Percentiles rank a stretch among this genome's conserved stretches.
Evolutionary conservation across 2,329 filamentous ascomycete genomes (phyloP).

Genomic region (Cordyceps cateniannulata): DNA sequence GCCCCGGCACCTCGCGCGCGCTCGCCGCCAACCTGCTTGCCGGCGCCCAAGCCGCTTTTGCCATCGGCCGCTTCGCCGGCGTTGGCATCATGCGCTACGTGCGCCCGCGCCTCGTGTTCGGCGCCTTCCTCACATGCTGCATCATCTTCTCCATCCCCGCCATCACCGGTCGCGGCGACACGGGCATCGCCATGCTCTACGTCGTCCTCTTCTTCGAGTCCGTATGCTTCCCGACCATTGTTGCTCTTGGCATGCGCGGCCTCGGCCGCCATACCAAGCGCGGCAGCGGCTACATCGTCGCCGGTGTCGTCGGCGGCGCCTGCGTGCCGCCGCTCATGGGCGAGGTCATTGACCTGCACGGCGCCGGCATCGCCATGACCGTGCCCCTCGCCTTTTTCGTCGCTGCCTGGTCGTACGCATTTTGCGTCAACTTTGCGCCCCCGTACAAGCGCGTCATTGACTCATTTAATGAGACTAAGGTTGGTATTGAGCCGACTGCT

Average conservation of each 20-base stretch:
- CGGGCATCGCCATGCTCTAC: conserved; percentile 56
- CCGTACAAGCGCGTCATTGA: conserved; percentile 59
- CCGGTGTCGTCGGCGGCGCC: conserved; percentile 66
- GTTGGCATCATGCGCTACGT: conserved; percentile 60
- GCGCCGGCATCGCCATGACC: conserved; percentile 57
- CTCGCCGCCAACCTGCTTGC: conserved; percentile 62
- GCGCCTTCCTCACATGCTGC: conserved; percentile 56
- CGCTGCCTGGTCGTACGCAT: conserved; percentile 47
- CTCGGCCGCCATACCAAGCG: conserved; percentile 72
- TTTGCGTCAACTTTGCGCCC: conserved; percentile 61
- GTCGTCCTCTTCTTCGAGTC: conserved; percentile 72
- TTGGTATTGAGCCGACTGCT: conserved; percentile 29
- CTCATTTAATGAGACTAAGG: conserved; percentile 39
- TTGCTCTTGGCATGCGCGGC: conserved; percentile 69
- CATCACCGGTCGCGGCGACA: conserved; percentile 39
- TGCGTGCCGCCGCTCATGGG: conserved; percentile 67
- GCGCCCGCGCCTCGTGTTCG: conserved; percentile 61
- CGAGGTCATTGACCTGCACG: conserved; percentile 55
- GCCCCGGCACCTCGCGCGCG: conserved; percentile 41
- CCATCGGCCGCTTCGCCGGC: conserved; percentile 65
- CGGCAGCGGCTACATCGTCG: conserved; percentile 63
- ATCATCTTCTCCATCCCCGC: conserved; percentile 55
- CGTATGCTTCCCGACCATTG: conserved; percentile 75
- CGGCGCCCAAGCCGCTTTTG: conserved; percentile 67
- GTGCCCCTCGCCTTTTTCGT: conserved; percentile 58